phyloP scores from a whole-genome alignment of 164 flowering plant genomes.

The Liquidambar formosana region DNA sequence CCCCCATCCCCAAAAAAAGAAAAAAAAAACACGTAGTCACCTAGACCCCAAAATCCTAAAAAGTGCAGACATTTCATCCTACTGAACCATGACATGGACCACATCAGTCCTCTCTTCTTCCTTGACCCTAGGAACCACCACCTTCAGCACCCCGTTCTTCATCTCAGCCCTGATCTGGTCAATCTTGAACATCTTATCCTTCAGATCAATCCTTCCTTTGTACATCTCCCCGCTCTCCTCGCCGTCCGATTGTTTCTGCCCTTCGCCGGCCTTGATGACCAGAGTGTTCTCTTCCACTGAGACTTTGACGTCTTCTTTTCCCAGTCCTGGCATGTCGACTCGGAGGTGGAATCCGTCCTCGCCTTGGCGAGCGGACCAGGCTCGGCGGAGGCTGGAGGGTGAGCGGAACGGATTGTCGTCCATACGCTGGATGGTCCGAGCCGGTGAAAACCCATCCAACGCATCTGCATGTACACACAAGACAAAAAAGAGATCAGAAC shows the following conservation, averaged over 20 bases:
- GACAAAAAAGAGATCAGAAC: too few relatives aligned
- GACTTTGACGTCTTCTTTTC: slow-evolving; percentile 34
- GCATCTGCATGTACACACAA: too few relatives aligned
- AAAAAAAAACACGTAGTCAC: too few relatives aligned
- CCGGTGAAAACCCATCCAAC: too few relatives aligned
- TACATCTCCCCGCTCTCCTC: slow-evolving; percentile 19
- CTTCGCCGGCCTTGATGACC: slow-evolving; percentile 28
- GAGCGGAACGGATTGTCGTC: too few relatives aligned
- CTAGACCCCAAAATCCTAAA: neutral
- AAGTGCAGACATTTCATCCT: neutral
- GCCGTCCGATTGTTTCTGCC: slow-evolving; percentile 12
- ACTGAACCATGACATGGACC: slow-evolving; percentile 7
- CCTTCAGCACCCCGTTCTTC: slow-evolving; percentile 40
- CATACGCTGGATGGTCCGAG: too few relatives aligned
- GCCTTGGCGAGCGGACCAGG: too few relatives aligned
- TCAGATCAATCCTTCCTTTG: slow-evolving; percentile 27
- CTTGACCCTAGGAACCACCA: slow-evolving; percentile 28
- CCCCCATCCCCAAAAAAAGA: too few relatives aligned
- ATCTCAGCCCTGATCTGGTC: too few relatives aligned
- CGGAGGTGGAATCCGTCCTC: too few relatives aligned
- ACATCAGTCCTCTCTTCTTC: slow-evolving; percentile 27
- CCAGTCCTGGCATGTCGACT: slow-evolving; percentile 41
- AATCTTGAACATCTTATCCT: slow-evolving; percentile 19
- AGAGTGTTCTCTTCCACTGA: slow-evolving; percentile 35
- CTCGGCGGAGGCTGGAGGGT: too few relatives aligned